Percentiles rank a stretch among this genome's conserved stretches.
Evolutionary conservation across 1,284 basidiomycete genomes (phyloP).

Genomic region (Apiotrichum sp.): DNA sequence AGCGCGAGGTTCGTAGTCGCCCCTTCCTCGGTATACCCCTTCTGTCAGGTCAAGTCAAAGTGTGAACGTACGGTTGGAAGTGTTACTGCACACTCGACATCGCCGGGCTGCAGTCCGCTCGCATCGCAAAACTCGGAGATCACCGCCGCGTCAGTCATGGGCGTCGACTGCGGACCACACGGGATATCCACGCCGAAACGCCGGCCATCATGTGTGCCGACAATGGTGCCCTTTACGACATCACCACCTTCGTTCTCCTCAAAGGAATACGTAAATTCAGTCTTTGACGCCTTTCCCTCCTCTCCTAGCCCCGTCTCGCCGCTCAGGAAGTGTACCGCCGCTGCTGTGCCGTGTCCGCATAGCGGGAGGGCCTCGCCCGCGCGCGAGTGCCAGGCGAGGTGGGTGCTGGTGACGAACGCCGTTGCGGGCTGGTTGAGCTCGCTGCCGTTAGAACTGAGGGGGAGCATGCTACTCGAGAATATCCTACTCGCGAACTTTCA

Average conservation of each 20-base stretch:
- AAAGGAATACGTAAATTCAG: background rate
- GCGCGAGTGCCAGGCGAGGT: background rate
- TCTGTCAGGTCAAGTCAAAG: background rate
- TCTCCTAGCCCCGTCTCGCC: background rate
- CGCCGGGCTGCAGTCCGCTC: background rate
- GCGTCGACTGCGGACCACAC: background rate
- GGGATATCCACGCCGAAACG: slow-evolving; percentile 1
- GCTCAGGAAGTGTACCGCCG: background rate
- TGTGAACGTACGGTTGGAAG: background rate
- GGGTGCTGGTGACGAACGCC: background rate
- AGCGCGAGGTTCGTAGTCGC: background rate
- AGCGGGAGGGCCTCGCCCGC: background rate
- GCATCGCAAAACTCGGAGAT: background rate
- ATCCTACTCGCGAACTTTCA: too few species aligned
- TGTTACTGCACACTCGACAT: background rate
- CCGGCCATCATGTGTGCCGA: background rate
- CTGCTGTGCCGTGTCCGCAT: background rate
- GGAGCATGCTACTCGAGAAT: too few species aligned
- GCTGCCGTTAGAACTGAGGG: background rate
- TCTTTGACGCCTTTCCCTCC: background rate
- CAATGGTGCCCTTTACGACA: background rate
- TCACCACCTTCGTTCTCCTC: background rate
- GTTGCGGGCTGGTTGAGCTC: background rate
- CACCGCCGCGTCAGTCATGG: too few species aligned
- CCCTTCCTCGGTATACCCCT: background rate